Conservation (phyloP, 2,329 filamentous ascomycete species). For the Passalora sequoiae region DNA sequence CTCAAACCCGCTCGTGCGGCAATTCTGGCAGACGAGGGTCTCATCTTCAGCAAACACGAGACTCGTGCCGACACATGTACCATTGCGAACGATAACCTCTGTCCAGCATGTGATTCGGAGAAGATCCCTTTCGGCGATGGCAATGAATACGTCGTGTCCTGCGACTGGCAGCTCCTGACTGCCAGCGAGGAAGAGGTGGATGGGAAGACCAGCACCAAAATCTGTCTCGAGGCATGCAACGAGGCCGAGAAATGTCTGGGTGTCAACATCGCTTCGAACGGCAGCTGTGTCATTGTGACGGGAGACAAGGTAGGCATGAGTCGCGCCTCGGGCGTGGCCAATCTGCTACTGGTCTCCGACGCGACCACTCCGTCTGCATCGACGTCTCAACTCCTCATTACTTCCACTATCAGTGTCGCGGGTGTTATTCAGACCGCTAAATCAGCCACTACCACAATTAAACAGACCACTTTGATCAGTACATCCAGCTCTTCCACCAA, state of each 20-base stretch:
- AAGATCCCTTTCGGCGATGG: conserved; percentile 20
- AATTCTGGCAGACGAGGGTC: not conserved
- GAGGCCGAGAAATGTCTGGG: conserved; percentile 23
- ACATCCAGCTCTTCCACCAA: conserved; percentile 2
- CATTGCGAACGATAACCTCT: conserved; percentile 12
- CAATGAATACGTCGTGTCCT: conserved; percentile 21
- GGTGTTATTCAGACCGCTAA: conserved; percentile 2
- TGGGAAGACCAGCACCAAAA: conserved; percentile 8
- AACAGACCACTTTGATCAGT: not conserved
- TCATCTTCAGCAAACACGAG: conserved; percentile 2
- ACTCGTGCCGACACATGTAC: conserved; percentile 12
- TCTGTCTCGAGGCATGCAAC: conserved; percentile 26
- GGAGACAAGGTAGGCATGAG: conserved; percentile 15
- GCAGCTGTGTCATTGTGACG: conserved; percentile 19
- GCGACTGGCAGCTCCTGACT: conserved; percentile 18
- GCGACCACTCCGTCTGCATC: conserved; percentile 7
- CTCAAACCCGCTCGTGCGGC: not conserved
- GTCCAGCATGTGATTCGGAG: conserved; percentile 23
- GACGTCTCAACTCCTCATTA: conserved; percentile 8
- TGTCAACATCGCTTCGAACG: conserved; percentile 22
- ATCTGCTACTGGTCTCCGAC: conserved; percentile 11
- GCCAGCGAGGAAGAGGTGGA: conserved; percentile 14
- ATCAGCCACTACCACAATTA: conserved; percentile 1
- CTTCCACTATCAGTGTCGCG: conserved; percentile 5
- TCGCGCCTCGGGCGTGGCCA: conserved; percentile 10